A percentile compares a stretch with the other conserved stretches of the same genome.
Evolutionary conservation across 306 rosid species (phyloP).

Genomic region (Malus sylvestris): DNA sequence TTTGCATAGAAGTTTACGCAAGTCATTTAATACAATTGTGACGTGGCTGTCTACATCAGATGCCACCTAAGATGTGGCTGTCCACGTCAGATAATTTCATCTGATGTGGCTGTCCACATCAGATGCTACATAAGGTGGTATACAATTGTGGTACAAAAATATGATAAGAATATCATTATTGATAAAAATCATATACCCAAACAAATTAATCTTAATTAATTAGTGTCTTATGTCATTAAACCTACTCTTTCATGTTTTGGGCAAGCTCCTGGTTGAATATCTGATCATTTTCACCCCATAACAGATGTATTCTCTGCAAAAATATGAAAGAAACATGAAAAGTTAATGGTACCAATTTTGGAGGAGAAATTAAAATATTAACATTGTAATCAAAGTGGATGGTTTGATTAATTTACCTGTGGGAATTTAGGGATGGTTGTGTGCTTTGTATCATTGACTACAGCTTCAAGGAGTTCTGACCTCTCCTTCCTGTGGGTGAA

Average conservation of each 20-base stretch:
- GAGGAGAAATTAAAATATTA: neutral
- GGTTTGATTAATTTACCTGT: slow-evolving; percentile 40
- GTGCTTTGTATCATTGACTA: slow-evolving; percentile 50
- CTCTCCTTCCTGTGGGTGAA: slow-evolving; percentile 78
- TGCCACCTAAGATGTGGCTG: no score
- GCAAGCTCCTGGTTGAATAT: slow-evolving; percentile 70
- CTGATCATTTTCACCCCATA: slow-evolving; percentile 91
- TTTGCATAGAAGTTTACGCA: neutral
- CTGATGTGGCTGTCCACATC: no score
- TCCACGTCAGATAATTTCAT: no score
- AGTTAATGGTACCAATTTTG: no score
- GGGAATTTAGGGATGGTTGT: slow-evolving; percentile 41
- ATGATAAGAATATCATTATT: no score
- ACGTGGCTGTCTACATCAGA: no score
- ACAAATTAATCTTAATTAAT: neutral
- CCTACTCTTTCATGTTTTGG: slow-evolving; percentile 65
- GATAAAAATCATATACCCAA: neutral
- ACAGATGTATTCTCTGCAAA: slow-evolving; percentile 67
- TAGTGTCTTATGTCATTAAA: neutral
- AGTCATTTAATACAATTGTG: neutral
- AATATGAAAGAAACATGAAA: neutral
- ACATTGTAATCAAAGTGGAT: neutral
- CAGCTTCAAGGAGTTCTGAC: slow-evolving; percentile 61
- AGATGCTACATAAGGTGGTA: no score
- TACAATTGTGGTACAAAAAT: no score